Evolutionary conservation across 2,329 filamentous ascomycete species (phyloP), one percentile per base, ranked within the genome.

Genomic region (Gaeumannomyces sp.): DNA sequence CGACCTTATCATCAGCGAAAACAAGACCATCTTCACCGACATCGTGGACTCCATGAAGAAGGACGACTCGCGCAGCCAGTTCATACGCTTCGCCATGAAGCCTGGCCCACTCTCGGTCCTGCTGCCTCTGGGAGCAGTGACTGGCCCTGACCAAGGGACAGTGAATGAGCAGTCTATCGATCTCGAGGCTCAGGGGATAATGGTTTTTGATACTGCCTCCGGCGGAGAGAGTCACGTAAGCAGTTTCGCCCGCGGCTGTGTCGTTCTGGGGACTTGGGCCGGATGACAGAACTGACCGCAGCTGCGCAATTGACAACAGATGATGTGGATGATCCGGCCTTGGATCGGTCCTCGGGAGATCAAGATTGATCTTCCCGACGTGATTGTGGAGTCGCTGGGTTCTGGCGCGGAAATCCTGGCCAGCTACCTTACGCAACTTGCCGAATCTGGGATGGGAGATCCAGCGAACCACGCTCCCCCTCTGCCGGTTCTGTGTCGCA

Each of bases 301-400:
- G n/a, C 4, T n/a, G 56, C 25, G 29, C 67, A 56, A 66, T 57
- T 59, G 22, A 56, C 29, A 2, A 66, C 71, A 97, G 92, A 96
- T 92, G 25, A 99, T 99, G 96, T 99, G 95, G 95, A 99, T 99
- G 93, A 87, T 99, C 70, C 91, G 95, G 69, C 95, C 94, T 2
- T 96, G 93, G 77, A 89, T 93, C 57, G 85, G 89, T 57, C 91
- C 94, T 7, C 87, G 93, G 69, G 93, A 98, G 79, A 92, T 99
- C 73, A 96, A 96, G 68, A 98, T 99, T 71, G 95, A 98, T 74
- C 85, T 99, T 8, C 94, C 96, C 22, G 82, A 87, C 65, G 80
- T 97, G 33, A 89, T 99, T 66, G 93, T 98, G 63, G 93, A 98
- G 72, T 94, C 93, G 1, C 83, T 99, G 22, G 95, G 95, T 53